Percentiles rank a stretch among this genome's conserved stretches.
phyloP scores from a whole-genome alignment of 441 rosid species.

The Hypseocharis bilobata region DNA sequence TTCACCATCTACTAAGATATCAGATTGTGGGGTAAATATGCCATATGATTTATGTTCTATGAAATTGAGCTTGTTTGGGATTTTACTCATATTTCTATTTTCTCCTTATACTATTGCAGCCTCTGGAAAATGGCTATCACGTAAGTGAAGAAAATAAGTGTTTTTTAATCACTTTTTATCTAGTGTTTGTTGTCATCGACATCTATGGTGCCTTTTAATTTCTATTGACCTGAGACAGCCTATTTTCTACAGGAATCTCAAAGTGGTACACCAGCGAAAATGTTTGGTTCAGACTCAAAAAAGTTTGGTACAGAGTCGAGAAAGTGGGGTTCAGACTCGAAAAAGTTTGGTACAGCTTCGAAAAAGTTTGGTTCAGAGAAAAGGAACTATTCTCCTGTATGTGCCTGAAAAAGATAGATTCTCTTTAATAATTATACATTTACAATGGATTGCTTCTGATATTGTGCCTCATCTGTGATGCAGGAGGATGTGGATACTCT shows the following conservation, averaged over 20 bases:
- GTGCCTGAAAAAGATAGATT: neutral
- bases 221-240: slow-evolving; percentile 22
- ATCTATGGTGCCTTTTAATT: slow-evolving; percentile 16
- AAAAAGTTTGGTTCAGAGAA: neutral
- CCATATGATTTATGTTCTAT: slow-evolving; percentile 14
- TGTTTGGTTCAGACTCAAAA: too few relatives aligned
- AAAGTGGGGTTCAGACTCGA: too few relatives aligned
- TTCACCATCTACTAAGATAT: slow-evolving; percentile 37
- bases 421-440: neutral
- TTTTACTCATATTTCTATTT: slow-evolving; percentile 20
- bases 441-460: slow-evolving; percentile 18
- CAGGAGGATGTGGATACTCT: slow-evolving; percentile 66
- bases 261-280: slow-evolving; percentile 4
- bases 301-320: too few relatives aligned
- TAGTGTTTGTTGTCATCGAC: neutral
- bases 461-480: slow-evolving; percentile 26
- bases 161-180: too few relatives aligned
- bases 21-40: slow-evolving; percentile 35
- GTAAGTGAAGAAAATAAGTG: slow-evolving; percentile 38
- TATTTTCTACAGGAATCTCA: slow-evolving; percentile 38
- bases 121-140: slow-evolving; percentile 60
- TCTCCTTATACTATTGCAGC: slow-evolving; percentile 39
- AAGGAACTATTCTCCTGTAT: slow-evolving; percentile 3
- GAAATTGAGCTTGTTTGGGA: neutral
- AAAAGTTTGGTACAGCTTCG: too few relatives aligned